Base-by-base conservation (phyloP, 2,329 filamentous ascomycete genomes). In the Colletotrichum sp. region DNA sequence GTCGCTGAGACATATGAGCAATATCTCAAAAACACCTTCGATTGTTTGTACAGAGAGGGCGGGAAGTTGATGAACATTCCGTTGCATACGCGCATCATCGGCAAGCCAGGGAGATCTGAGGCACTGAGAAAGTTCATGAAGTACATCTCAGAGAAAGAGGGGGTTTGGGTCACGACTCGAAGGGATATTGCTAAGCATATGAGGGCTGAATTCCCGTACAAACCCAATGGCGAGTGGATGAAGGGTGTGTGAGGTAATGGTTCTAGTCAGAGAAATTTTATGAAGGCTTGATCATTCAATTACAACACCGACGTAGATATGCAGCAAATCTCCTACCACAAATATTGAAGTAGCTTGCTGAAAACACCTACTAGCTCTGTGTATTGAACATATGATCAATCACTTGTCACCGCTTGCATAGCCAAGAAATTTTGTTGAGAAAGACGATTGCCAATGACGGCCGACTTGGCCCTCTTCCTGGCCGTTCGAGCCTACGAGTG, bases 41-140 rank as follows among this genome's bases (percentile, higher is more conserved):
- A 86, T 77, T 83, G 82, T 77, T 77, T 86, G 16, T 86, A 86
- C 77, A 77, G 84, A 8, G 85, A 86, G 73, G 84, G 84, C 8
- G 85, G 84, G 7, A 86, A 84, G 79, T 83, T 86, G 81, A 86
- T 86, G 85, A 86, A 83, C 66, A 85, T 86, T 30, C 84, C 84
- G 6, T 76, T 86, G 70, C 85, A 86, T 74, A 82, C 80, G 13
- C 80, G 85, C 9, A 86, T 87, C 61, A 83, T 84, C 2, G 85
- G 85, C 4, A 86, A 86, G 72, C 82, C 85, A 6, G 85, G 85
- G 1, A 76, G 85, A 26, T 83, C 81, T 7, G 84, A 86, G 74
- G 84, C 83, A 1, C 75, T 86, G 55, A 71, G 84, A n/a, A 85
- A 82, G 55, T 86, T 86, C 77, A 84, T 85, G 81, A 73, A 81